Conservation (phyloP, 352 stramenopile species). For the Thalassiosira exigua region DNA sequence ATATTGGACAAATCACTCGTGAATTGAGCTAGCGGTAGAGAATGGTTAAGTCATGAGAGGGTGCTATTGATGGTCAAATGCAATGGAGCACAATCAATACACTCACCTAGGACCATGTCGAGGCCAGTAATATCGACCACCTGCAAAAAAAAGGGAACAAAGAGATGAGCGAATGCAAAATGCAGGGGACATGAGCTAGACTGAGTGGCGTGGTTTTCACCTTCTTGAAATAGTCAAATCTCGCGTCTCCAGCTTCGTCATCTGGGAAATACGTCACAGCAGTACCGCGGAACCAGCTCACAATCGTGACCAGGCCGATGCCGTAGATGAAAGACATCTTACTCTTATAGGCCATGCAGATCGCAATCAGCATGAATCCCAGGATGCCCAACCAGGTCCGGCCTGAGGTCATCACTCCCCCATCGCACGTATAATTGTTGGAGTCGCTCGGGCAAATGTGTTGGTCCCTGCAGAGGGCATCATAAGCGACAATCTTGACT, state of each 20-base stretch:
- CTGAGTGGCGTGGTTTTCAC: too few relatives aligned
- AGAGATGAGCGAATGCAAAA: too few relatives aligned
- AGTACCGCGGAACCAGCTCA: slow-evolving; percentile 75
- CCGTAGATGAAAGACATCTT: slow-evolving; percentile 66
- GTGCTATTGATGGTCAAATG: too few relatives aligned
- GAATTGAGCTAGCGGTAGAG: slow-evolving; percentile 51
- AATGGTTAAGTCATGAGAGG: too few relatives aligned
- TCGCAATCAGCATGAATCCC: slow-evolving; percentile 72
- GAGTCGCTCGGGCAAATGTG: slow-evolving; percentile 33
- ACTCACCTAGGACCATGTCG: slow-evolving; percentile 61
- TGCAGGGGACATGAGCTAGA: too few relatives aligned
- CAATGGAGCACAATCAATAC: too few relatives aligned
- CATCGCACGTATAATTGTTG: slow-evolving; percentile 76
- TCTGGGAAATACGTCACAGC: slow-evolving; percentile 72
- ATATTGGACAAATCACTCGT: slow-evolving; percentile 40
- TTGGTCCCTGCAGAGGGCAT: slow-evolving; percentile 41
- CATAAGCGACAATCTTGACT: slow-evolving; percentile 59
- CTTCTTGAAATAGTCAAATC: slow-evolving; percentile 75
- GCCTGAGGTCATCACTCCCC: slow-evolving; percentile 58
- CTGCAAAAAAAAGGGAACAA: too few relatives aligned
- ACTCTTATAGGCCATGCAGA: slow-evolving; percentile 68
- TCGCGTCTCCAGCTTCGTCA: slow-evolving; percentile 41
- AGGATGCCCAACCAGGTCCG: slow-evolving; percentile 77
- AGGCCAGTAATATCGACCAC: slow-evolving; percentile 65
- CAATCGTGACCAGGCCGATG: slow-evolving; percentile 74